A percentile compares a stretch with the other conserved stretches of the same genome.
phyloP scores from a whole-genome alignment of 129 eudicot species.

The carrot (Daucus carota) region DH1_v3.0 NC_030381.2:34425501-34426000 shows the following conservation, averaged over 20 bases:
- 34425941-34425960: background rate
- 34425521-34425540: conserved; percentile 98
- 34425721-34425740: background rate
- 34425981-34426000: background rate
- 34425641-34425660: background rate
- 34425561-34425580: conserved; percentile 1
- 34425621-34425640: background rate
- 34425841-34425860: background rate
- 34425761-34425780: background rate
- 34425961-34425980: background rate
- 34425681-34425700: background rate
- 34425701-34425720: background rate
- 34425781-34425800: background rate
- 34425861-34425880: background rate
- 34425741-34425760: background rate
- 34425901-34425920: background rate
- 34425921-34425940: background rate
- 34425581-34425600: background rate
- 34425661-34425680: background rate
- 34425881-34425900: background rate
- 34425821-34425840: background rate
- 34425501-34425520: conserved; percentile 90
- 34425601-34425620: background rate
- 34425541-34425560: conserved; percentile 72
- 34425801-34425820: background rate